phyloP scores from a whole-genome alignment of 1,284 basidiomycete genomes.

The Xerocomus nothofagi region DNA sequence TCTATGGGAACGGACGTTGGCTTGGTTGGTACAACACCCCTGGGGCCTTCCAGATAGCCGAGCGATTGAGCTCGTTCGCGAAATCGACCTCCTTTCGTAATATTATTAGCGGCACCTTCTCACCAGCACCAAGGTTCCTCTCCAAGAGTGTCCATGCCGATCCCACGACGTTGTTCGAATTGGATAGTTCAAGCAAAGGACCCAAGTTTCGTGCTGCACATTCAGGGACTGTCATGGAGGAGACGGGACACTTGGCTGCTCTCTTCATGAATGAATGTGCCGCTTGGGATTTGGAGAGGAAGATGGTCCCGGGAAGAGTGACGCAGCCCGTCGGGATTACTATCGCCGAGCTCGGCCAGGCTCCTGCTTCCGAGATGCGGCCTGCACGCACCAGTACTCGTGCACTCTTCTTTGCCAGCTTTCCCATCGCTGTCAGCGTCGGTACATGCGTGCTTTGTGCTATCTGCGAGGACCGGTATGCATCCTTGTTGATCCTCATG shows the following conservation, averaged over 20 bases:
- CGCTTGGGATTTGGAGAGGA: constrained; percentile 10
- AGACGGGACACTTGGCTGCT: constrained; percentile 19
- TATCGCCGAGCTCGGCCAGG: constrained; percentile 19
- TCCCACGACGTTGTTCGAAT: constrained; percentile 17
- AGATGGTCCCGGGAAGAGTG: constrained; percentile 8
- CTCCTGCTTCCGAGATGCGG: constrained; percentile 9
- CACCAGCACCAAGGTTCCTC: constrained; percentile 8
- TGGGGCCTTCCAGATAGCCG: constrained; percentile 26
- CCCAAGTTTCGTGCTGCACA: constrained; percentile 24
- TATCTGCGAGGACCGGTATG: constrained; percentile 17
- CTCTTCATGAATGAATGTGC: constrained; percentile 20
- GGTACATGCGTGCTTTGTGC: constrained; percentile 16
- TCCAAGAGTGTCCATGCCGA: constrained; percentile 16
- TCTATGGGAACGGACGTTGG: constrained; percentile 26
- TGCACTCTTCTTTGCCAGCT: constrained; percentile 8
- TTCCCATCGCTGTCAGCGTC: constrained; percentile 26
- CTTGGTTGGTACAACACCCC: constrained; percentile 35
- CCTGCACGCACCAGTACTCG: constrained; percentile 2
- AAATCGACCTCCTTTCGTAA: constrained; percentile 7
- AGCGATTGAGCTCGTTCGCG: constrained; percentile 20
- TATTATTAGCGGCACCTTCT: neutral
- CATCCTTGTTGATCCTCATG: constrained; percentile 1
- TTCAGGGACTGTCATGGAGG: constrained; percentile 24
- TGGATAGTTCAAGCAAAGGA: constrained; percentile 17
- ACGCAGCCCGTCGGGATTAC: constrained; percentile 19